phyloP scores from a whole-genome alignment of 2,329 filamentous ascomycete genomes.

The Beauveria sp. region DNA sequence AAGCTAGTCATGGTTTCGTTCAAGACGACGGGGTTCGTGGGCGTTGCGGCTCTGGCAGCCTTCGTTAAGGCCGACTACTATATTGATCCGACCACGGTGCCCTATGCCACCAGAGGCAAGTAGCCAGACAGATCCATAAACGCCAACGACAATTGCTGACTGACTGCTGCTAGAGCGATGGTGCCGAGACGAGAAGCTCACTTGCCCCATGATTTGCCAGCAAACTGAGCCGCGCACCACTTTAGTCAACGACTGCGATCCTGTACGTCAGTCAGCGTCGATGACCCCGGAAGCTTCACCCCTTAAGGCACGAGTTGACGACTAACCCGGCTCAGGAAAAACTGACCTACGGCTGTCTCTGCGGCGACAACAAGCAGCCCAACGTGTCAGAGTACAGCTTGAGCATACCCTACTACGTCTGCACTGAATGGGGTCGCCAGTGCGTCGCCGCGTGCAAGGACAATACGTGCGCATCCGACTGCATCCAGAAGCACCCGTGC shows the following conservation, averaged over 20 bases:
- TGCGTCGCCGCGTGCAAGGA: conserved; percentile 52
- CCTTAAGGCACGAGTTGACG: not conserved
- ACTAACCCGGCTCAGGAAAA: conserved; percentile 32
- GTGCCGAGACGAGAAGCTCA: conserved; percentile 55
- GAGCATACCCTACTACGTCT: conserved; percentile 71
- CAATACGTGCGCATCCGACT: conserved; percentile 50
- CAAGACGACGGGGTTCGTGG: conserved; percentile 44
- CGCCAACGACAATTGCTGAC: conserved; percentile 15
- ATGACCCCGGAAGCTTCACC: not conserved
- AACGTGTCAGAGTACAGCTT: conserved; percentile 72
- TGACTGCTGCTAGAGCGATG: conserved; percentile 42
- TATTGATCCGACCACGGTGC: conserved; percentile 57
- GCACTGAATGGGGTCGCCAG: conserved; percentile 62
- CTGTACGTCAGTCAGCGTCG: conserved; percentile 38
- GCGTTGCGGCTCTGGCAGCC: conserved; percentile 44
- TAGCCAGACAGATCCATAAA: conserved; percentile 6
- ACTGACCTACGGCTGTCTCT: conserved; percentile 66
- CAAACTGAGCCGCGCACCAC: conserved; percentile 47
- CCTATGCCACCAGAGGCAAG: conserved; percentile 44
- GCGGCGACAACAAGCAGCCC: conserved; percentile 56
- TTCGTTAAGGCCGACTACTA: conserved; percentile 48
- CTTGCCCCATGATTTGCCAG: conserved; percentile 66
- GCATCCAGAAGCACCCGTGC: conserved; percentile 62
- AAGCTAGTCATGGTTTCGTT: conserved; percentile 44
- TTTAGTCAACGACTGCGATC: conserved; percentile 57